Evolutionary conservation across 257 asterid genomes (phyloP), one percentile per base, ranked within the genome.

Genomic region (Forsythia suspensa): DNA sequence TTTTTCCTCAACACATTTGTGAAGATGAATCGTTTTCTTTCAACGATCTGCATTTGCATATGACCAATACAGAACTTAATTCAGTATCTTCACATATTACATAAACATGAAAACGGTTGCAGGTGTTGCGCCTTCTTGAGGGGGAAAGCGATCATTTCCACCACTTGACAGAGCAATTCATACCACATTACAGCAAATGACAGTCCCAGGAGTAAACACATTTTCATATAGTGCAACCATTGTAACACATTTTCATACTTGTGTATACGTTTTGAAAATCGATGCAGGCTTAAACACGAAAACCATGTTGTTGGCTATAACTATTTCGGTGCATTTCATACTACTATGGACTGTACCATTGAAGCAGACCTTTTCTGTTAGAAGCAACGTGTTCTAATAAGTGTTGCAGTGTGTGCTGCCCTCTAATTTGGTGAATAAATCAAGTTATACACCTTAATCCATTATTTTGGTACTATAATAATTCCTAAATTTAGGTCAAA

Each of bases 121-220:
- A 92, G 95, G 97, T 91, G 71, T 59, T 91, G 83, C 90, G 90
- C 8, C 89, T 91, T 83, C 92, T 92, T 36, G 95, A 90, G 80
- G 97, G 96, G 34, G 90, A 86, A 74, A 91, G 59, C 20, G 92
- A 88, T 72, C 88, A 88, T 59, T 77, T 88, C n/a, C 90, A 85
- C 74, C 83, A 82, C 80, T 77, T 89, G 70, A 84, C 89, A 0
- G 95, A 92, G 82, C 94, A 90, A 78, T 88, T 91, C 68, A 82
- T 88, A 66, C 92, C 91, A 36, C 97, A 89, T 76, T 89, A 86
- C 75, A 83, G 86, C 51, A 88, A 81, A 70, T 88, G 72, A 77
- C 61, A 15, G 24, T 24, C 24, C 15, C 66, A 63, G 18, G 18
- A 24, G 40, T 5, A 57, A 63, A 63, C 70, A 11, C 6, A 11